These are phyloP conservation scores for Candolleomyces eurysporus DNA, from an alignment of 768 basidiomycete species.

Conservation along the genomic window DNA sequence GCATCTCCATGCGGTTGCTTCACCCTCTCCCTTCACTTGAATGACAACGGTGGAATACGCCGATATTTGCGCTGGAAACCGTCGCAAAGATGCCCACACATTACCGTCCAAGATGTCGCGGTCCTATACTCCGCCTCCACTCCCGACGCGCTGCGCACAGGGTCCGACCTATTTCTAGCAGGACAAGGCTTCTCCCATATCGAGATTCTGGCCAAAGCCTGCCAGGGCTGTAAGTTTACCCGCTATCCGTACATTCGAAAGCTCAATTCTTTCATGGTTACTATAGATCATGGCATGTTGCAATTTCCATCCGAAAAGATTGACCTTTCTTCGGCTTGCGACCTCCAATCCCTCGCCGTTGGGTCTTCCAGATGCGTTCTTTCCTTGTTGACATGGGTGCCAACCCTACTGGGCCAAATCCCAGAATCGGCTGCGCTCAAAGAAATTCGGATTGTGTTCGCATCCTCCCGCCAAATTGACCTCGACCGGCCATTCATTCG, in stretches of 20 bases:
- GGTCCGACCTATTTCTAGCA: neutral
- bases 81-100: neutral
- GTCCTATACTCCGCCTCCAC: neutral
- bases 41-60: neutral
- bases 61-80: neutral
- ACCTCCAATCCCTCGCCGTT: conserved; percentile 21
- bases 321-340: conserved; percentile 19
- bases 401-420: conserved; percentile 16
- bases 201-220: neutral
- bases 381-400: conserved; percentile 28
- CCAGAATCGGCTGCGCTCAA: conserved; percentile 15
- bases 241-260: neutral
- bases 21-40: neutral
- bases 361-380: conserved; percentile 27
- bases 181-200: neutral
- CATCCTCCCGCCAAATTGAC: conserved; percentile 29
- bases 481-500: conserved; percentile 26
- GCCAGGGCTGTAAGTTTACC: neutral
- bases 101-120: neutral
- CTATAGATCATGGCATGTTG: neutral
- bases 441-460: conserved; percentile 24
- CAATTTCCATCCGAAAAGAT: conserved; percentile 6
- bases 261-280: neutral
- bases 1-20: neutral
- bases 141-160: neutral